Conservation (phyloP, 179 eudicot genomes). For the Camellia oleifera region DNA sequence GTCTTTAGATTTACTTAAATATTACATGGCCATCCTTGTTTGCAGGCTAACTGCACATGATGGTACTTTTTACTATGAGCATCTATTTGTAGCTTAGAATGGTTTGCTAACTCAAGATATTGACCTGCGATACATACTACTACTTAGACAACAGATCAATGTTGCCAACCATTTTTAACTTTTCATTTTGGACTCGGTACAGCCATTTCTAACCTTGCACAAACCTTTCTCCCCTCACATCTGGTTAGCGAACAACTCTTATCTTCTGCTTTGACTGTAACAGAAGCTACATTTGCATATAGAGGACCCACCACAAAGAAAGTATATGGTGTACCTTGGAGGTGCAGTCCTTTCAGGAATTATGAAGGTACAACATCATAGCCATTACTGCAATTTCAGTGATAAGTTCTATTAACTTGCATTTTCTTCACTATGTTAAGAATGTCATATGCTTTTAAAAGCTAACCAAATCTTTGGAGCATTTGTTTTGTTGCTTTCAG, state of each 20-base stretch:
- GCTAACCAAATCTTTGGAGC: too few relatives aligned
- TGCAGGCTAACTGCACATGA: neutral
- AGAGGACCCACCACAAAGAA: conserved; percentile 97
- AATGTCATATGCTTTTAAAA: neutral
- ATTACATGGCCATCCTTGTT: neutral
- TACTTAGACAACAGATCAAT: neutral
- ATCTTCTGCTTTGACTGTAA: neutral
- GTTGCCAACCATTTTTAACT: too few relatives aligned
- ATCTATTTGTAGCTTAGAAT: neutral
- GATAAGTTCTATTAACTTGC: neutral
- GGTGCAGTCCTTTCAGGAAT: conserved; percentile 99
- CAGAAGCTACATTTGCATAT: conserved; percentile 69
- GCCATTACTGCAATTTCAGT: neutral
- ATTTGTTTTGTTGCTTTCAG: too few relatives aligned
- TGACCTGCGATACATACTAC: neutral
- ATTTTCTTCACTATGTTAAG: neutral
- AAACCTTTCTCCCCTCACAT: neutral
- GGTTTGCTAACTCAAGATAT: neutral
- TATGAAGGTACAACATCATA: conserved; percentile 64
- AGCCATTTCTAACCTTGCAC: neutral
- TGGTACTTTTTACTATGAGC: neutral
- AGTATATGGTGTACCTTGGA: conserved; percentile 99
- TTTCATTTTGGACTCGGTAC: too few relatives aligned
- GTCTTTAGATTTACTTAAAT: too few relatives aligned
- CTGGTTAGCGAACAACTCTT: neutral